These are phyloP conservation scores for Backusella westeae DNA, from an alignment of 192 early-diverging fungal genomes.

Conservation along the genomic window DNA sequence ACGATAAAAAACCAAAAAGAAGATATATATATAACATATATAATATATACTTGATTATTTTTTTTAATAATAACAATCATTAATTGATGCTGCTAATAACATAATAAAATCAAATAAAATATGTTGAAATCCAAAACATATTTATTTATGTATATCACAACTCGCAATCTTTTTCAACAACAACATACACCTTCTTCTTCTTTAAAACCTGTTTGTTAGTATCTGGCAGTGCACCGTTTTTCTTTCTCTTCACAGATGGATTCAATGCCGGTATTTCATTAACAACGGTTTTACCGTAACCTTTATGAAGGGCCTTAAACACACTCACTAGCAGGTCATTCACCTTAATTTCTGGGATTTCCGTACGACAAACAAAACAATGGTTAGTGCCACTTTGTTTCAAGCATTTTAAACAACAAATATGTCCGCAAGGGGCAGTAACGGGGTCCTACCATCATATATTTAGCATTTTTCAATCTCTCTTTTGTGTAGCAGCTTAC, in stretches of 20 bases:
- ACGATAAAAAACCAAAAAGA: neutral
- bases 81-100: neutral
- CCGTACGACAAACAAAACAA: conserved; percentile 34
- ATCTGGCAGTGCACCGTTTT: neutral
- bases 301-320: conserved; percentile 19
- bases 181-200: neutral
- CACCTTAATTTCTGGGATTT: neutral
- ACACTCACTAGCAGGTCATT: conserved; percentile 21
- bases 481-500: conserved; percentile 1
- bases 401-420: conserved; percentile 32
- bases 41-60: neutral
- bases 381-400: conserved; percentile 1
- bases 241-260: neutral
- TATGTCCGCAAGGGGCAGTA: conserved; percentile 37
- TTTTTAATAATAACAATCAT: neutral
- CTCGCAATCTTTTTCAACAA: neutral
- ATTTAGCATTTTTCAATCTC: too few species aligned
- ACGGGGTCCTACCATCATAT: conserved; percentile 24
- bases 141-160: neutral
- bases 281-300: neutral
- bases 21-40: neutral
- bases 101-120: neutral
- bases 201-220: neutral
- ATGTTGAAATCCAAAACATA: neutral
- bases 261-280: neutral